Evolutionary conservation across 1,139 yeast genomes (phyloP), one percentile per base, ranked within the genome.

Genomic region (Hanseniaspora sp.): DNA sequence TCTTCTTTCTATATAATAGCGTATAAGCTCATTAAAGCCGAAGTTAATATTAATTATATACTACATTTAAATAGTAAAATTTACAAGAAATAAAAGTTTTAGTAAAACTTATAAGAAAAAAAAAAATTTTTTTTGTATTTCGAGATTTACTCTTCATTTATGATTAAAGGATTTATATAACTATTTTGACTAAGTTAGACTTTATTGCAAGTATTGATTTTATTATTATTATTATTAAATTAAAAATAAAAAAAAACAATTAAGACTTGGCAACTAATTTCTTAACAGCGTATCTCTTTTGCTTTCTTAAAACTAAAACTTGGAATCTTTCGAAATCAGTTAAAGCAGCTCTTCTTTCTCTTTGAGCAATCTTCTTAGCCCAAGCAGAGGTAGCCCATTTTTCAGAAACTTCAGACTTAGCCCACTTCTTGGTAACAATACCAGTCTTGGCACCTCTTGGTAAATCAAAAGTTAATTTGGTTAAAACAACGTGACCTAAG

Each of bases 271-370:
- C 92, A 67, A 79, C 76, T 71, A 86, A 86, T 78, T 87, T 90
- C 80, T 85, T 86, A 71, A 90, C 90, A 76, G 92, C 88, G 73
- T 74, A 83, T 79, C 92, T 85, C 78, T 87, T 87, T 82, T 90
- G 96, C 83, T 88, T 92, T 86, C 86, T 90, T 75, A 87, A 83
- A 67, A 87, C 94, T 74, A 86, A 74, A 68, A 90, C 98, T 82
- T 92, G 96, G 96, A 92, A 92, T 83, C 99, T 90, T 81, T 92
- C 96, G 71, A 92, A 92, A 78, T 92, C 99, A 67, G 92, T 73
- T 74, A 94, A 84, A 72, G 83, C 78, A 69, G 94, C 75, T 82
- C 98, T 86, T 76, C 83, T 87, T 76, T 85, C 82, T 76, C 85
- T 87, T 75, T 86, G 83, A 71, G 95, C 96, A 71, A 92, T 83